Conservation (phyloP, 257 asterid species). For the Mitragyna speciosa region DNA sequence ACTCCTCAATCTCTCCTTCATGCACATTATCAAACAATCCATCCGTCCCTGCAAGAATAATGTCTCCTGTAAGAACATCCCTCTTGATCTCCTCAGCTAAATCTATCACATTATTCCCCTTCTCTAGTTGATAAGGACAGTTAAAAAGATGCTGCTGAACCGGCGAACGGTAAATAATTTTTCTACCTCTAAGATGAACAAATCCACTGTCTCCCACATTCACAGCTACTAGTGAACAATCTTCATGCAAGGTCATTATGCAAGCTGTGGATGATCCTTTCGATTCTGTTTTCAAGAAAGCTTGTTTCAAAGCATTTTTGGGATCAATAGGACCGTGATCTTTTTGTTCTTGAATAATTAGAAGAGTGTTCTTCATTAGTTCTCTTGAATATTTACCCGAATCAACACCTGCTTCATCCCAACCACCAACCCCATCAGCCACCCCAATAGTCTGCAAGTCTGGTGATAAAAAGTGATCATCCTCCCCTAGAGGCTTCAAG, state of each 20-base stretch:
- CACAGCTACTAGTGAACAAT: constrained; percentile 16
- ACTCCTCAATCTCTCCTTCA: constrained; percentile 19
- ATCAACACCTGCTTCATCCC: constrained; percentile 21
- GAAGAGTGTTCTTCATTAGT: constrained; percentile 14
- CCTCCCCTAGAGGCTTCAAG: constrained; percentile 29
- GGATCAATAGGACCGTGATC: neutral
- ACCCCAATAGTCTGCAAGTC: constrained; percentile 26
- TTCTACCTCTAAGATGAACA: constrained; percentile 26
- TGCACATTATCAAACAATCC: constrained; percentile 43
- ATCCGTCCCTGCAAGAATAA: constrained; percentile 37
- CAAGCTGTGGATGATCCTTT: constrained; percentile 31
- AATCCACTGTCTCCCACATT: constrained; percentile 40
- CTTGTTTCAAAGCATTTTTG: neutral
- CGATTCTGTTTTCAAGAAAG: constrained; percentile 19
- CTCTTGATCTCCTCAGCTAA: constrained; percentile 28
- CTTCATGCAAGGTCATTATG: constrained; percentile 16
- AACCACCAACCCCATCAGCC: constrained; percentile 40
- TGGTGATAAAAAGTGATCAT: constrained; percentile 23
- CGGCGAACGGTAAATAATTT: constrained; percentile 13
- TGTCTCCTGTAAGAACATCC: constrained; percentile 26
- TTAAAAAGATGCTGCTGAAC: constrained; percentile 26
- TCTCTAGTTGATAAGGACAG: constrained; percentile 27
- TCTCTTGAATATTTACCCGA: constrained; percentile 31
- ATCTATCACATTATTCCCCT: neutral
- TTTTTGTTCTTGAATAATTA: neutral